Evolutionary conservation across 2,329 filamentous ascomycete species (phyloP).

Genomic region (Ophiostoma quercus): DNA sequence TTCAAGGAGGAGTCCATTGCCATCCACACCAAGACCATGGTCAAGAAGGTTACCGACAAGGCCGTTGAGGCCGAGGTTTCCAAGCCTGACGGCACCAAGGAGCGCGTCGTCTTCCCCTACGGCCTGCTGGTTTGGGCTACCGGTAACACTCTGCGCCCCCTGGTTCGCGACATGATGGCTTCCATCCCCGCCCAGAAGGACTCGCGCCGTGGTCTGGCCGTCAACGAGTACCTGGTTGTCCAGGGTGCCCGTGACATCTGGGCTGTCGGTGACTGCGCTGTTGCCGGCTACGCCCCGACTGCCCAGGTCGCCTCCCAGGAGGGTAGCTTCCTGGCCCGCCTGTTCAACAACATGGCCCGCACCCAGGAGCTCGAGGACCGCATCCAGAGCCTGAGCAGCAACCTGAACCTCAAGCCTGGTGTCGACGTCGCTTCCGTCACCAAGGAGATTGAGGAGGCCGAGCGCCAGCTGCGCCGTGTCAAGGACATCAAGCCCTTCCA

Average conservation of each 20-base stretch:
- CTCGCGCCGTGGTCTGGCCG: slow-evolving; percentile 86
- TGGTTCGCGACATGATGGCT: slow-evolving; percentile 85
- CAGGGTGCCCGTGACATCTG: slow-evolving; percentile 96
- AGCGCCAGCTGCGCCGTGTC: slow-evolving; percentile 80
- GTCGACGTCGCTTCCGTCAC: slow-evolving; percentile 63
- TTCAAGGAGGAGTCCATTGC: slow-evolving; percentile 98
- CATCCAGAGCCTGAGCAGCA: slow-evolving; percentile 62
- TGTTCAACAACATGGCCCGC: slow-evolving; percentile 99
- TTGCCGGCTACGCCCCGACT: slow-evolving; percentile 95
- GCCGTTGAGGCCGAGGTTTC: slow-evolving; percentile 84
- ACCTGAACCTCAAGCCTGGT: slow-evolving; percentile 56
- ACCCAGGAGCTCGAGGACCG: slow-evolving; percentile 75
- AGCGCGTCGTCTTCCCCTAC: slow-evolving; percentile 76
- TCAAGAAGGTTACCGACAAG: slow-evolving; percentile 93
- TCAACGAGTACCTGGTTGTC: slow-evolving; percentile 98
- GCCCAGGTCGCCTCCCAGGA: slow-evolving; percentile 96
- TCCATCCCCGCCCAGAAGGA: slow-evolving; percentile 93
- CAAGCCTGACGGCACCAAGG: slow-evolving; percentile 78
- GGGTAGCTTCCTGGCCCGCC: slow-evolving; percentile 84
- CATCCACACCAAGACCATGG: slow-evolving; percentile 97
- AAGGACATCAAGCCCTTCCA: slow-evolving; percentile 97
- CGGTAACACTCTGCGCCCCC: slow-evolving; percentile 83
- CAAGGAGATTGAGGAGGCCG: slow-evolving; percentile 73
- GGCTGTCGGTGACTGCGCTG: slow-evolving; percentile 95
- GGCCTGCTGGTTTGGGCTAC: slow-evolving; percentile 98